Evolutionary conservation across 1,284 basidiomycete genomes (phyloP), one percentile per base, ranked within the genome.

Genomic region (Gomphus bonarii): DNA sequence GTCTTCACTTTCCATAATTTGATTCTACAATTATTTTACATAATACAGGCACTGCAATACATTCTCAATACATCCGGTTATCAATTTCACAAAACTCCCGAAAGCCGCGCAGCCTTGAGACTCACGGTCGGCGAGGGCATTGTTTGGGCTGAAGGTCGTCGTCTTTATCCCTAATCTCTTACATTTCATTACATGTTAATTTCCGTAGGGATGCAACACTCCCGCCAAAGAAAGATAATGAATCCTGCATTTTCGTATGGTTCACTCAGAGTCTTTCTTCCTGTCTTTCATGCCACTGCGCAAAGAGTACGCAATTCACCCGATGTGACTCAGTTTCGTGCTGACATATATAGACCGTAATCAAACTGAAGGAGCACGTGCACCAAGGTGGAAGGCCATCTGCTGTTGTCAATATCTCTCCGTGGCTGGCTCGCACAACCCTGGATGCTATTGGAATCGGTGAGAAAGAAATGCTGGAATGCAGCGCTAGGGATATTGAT

Each of bases 201-300:
- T 40, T 40, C 16, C 38, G 38, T n/a, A 40, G 38, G 38, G 38
- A 40, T 35, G 28, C 33, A 47, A 16, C 44, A 47, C n/a, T 22
- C 18, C 10, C 20, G 28, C 18, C 18, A 47, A 6, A 22, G 44
- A 18, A 47, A 22, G 28, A 47, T 47, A 22, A 47, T 47, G 44
- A 47, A 47, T 25, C 16, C 18, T 22, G 18, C n/a, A 18, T 47
- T 46, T 47, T 47, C 44, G 11, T 47, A 47, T 16, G 28, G 25
- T 2, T 6, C 44, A 11, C 44, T 47, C 18, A 9, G 7, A 22
- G 44, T 5, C 16, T 22, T 47, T 16, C 44, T 47, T 47, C 38
- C 10, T 40, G 4, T 77, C 78, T 25, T 80, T 80, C 66, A 70
- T 69, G 43, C 73, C 59, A 70, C 73, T 51, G 75, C 72, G 10